Conservation (phyloP, 495 filamentous ascomycete genomes). For the Platismatia glauca region DNA sequence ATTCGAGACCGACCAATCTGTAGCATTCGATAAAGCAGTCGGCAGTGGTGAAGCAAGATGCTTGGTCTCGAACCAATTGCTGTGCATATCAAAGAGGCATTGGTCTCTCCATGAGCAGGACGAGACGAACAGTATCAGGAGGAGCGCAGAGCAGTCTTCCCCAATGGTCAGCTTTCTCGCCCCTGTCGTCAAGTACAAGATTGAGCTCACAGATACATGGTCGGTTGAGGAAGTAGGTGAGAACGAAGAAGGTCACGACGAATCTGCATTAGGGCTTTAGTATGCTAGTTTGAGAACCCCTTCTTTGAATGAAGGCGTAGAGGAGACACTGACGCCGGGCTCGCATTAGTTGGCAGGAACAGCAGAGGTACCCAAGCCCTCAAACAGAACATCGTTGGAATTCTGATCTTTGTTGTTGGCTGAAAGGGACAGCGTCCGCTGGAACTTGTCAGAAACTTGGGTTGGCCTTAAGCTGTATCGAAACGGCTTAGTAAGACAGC, state of each 20-base stretch:
- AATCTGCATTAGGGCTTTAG: constrained; percentile 66
- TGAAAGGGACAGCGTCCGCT: not conserved
- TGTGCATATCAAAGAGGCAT: constrained; percentile 75
- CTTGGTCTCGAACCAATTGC: constrained; percentile 75
- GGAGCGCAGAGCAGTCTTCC: constrained; percentile 74
- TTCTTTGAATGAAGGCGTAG: constrained; percentile 28
- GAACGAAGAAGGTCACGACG: constrained; percentile 81
- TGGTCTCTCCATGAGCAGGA: constrained; percentile 87
- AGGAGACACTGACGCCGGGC: constrained; percentile 36
- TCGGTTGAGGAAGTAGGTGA: constrained; percentile 82
- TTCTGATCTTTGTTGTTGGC: not conserved
- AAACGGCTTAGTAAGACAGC: no score
- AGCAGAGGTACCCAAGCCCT: constrained; percentile 67
- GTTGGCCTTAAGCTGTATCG: not conserved
- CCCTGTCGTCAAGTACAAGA: not conserved
- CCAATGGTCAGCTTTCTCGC: constrained; percentile 27
- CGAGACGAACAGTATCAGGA: constrained; percentile 78
- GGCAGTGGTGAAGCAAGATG: constrained; percentile 32
- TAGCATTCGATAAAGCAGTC: constrained; percentile 19
- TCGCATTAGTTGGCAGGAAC: constrained; percentile 61
- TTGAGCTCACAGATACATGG: constrained; percentile 45
- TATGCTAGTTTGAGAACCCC: constrained; percentile 29
- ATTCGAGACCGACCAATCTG: constrained; percentile 20
- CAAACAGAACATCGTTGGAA: constrained; percentile 65
- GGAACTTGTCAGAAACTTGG: not conserved